Evolutionary conservation across 352 stramenopile genomes (phyloP).

Genomic region (Blastocystis sp.): DNA sequence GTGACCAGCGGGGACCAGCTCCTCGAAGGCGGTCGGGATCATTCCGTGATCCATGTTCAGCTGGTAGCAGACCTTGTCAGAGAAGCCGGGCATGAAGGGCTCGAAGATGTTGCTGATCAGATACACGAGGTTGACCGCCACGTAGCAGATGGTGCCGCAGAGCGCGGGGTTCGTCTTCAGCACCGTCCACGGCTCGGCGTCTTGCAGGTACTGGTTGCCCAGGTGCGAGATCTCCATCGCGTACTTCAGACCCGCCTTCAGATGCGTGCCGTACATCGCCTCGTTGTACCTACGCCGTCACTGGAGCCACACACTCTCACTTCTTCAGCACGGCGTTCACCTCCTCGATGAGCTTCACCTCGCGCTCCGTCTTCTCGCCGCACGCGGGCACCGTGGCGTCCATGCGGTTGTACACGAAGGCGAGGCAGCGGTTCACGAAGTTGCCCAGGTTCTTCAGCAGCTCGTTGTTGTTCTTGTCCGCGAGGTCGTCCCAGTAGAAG

Average conservation of each 20-base stretch:
- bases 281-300: constrained; percentile 74
- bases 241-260: constrained; percentile 56
- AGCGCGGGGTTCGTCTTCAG: constrained; percentile 52
- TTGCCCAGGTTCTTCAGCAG: constrained; percentile 76
- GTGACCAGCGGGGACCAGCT: constrained; percentile 70
- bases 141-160: constrained; percentile 51
- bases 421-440: constrained; percentile 74
- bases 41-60: constrained; percentile 70
- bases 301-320: not conserved
- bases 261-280: constrained; percentile 18
- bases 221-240: constrained; percentile 74
- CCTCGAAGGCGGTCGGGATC: constrained; percentile 73
- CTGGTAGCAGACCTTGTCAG: constrained; percentile 74
- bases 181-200: constrained; percentile 73
- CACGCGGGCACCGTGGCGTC: constrained; percentile 48
- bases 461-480: constrained; percentile 76
- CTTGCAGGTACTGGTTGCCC: constrained; percentile 74
- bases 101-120: constrained; percentile 75
- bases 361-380: constrained; percentile 38
- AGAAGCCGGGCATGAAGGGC: constrained; percentile 75
- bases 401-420: constrained; percentile 62
- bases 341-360: constrained; percentile 57
- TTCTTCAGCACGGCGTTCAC: constrained; percentile 70
- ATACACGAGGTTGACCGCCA: constrained; percentile 59
- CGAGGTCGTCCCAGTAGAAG: constrained; percentile 75